A percentile compares a stretch with the other conserved stretches of the same genome.
phyloP scores from a whole-genome alignment of 2,329 filamentous ascomycete genomes.

The Zopfia rhizophila region DNA sequence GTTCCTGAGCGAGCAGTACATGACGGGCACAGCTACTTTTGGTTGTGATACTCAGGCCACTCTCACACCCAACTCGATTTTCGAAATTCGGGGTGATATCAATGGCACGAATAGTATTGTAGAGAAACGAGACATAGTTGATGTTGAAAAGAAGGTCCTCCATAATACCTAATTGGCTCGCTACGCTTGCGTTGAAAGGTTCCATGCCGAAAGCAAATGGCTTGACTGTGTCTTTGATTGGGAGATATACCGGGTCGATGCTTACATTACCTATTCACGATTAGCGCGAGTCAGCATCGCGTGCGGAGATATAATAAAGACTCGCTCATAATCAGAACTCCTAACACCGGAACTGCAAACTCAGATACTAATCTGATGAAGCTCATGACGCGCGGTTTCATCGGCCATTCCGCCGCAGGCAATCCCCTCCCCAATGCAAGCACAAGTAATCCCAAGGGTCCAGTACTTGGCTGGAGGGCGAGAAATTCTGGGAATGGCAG shows the following conservation, averaged over 20 bases:
- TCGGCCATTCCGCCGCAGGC: constrained; percentile 20
- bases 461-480: constrained; percentile 24
- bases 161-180: constrained; percentile 24
- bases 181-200: constrained; percentile 24
- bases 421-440: constrained; percentile 20
- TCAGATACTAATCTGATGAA: constrained; percentile 21
- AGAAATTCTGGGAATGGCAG: constrained; percentile 24
- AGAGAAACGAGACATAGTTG: constrained; percentile 23
- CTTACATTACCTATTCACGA: constrained; percentile 19
- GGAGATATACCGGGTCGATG: constrained; percentile 15
- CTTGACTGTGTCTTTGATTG: constrained; percentile 11
- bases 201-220: constrained; percentile 26
- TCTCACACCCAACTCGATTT: constrained; percentile 9
- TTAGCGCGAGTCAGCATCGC: constrained; percentile 1
- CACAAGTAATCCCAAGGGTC: constrained; percentile 21
- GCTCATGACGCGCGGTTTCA: constrained; percentile 21
- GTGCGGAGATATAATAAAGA: too few species aligned
- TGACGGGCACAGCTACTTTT: constrained; percentile 18
- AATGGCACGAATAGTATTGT: constrained; percentile 22
- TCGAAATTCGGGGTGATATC: constrained; percentile 16
- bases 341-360: constrained; percentile 18
- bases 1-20: constrained; percentile 22
- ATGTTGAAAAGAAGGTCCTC: constrained; percentile 27
- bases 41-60: constrained; percentile 8
- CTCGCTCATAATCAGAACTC: constrained; percentile 27